phyloP scores from a whole-genome alignment of 495 filamentous ascomycete species.

The Xylaria bambusicola region DNA sequence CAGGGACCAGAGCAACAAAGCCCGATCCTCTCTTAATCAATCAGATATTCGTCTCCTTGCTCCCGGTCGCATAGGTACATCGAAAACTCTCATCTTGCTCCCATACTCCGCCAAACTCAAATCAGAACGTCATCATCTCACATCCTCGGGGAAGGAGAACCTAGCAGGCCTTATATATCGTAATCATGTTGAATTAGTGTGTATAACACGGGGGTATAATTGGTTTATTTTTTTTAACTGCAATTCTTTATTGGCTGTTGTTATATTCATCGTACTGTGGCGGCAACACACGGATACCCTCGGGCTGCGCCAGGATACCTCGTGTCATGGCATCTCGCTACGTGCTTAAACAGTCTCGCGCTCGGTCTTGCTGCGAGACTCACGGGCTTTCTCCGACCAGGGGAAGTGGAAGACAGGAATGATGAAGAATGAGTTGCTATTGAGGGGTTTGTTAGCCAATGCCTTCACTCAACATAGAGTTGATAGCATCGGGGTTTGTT shows the following conservation, averaged over 20 bases:
- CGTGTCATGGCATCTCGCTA: background rate
- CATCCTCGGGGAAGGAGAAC: background rate
- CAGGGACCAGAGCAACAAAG: background rate
- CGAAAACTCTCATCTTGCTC: background rate
- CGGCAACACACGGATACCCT: background rate
- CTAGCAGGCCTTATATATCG: background rate
- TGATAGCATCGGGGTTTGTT: slow-evolving; percentile 8
- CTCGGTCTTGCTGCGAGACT: slow-evolving; percentile 48
- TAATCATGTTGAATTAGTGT: background rate
- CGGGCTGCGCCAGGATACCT: background rate
- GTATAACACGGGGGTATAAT: slow-evolving; percentile 6
- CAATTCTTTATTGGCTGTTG: background rate
- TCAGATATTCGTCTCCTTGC: background rate
- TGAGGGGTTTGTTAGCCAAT: slow-evolving; percentile 13
- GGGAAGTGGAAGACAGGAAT: slow-evolving; percentile 95
- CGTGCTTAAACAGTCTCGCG: slow-evolving; percentile 34
- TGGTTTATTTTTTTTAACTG: background rate
- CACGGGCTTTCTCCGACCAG: slow-evolving; percentile 85
- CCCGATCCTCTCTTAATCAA: background rate
- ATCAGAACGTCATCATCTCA: background rate
- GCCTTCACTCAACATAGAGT: background rate
- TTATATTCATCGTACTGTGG: background rate
- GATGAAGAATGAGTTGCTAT: slow-evolving; percentile 88
- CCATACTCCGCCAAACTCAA: background rate
- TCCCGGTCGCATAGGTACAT: too few relatives aligned